Base-by-base conservation (phyloP, 2,329 filamentous ascomycete species). In the Talaromyces verruculosus region DNA sequence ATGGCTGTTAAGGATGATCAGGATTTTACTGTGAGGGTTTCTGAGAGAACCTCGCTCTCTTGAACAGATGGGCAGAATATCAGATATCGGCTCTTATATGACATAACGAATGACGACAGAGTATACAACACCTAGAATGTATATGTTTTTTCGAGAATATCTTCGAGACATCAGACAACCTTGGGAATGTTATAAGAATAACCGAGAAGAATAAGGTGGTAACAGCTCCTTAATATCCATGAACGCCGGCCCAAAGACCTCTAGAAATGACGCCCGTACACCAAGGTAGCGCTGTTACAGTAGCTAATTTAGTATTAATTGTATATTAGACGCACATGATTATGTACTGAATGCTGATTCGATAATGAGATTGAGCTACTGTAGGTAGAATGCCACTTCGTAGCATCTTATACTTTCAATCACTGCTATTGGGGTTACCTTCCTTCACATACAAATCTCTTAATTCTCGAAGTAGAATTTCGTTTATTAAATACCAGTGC, bases 1-100 rank as follows among this genome's bases (percentile, higher is more conserved):
- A 57, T 57, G 53, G 53, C 53, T 22, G 30, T 57, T 7, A 57
- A 57, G 28, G 53, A 57, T 37, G 53, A 57, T 37, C 53, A 57
- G n/a, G 53, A 57, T 37, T 57, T 37, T 57, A 57, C 30, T 17
- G 30, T 57, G 30, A 57, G 33, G 15, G 30, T 57, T n/a, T 57
- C 53, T 17, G 47, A 51, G 47, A 51, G 47, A 51, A 30, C 11
- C 11, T 5, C 2, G 15, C 4, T 51, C 11, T 30, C 25, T 19
- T 28, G 25, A 51, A 28, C 10, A 11, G 11, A 6, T 25, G 45
- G 45, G 6, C 7, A 41, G 39, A 41, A 19, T 45, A 10, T 19
- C 41, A 22, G 7, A 7, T 10, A 45, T 45, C 7, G 41, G 41
- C 7, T 22, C 41, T 45, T 45, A 45, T 4, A 45, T 45, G 39